phyloP scores from a whole-genome alignment of 1,284 basidiomycete genomes.

The Leccinum angustisporum region DNA sequence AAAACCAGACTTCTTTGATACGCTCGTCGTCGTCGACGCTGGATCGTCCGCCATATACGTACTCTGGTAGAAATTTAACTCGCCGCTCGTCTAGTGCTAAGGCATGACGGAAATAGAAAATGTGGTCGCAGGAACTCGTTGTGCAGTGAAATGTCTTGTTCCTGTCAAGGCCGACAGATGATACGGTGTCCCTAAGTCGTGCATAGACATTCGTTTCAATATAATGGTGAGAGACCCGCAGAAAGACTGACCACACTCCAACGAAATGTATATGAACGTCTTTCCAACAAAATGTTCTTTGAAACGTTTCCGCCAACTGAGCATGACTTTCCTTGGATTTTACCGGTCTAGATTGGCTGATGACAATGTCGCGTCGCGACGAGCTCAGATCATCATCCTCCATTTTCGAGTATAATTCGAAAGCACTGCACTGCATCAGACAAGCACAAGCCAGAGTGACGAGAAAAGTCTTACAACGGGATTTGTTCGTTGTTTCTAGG shows the following conservation, averaged over 20 bases:
- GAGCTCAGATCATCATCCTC: slow-evolving; percentile 14
- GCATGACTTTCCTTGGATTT: slow-evolving; percentile 13
- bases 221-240: not conserved
- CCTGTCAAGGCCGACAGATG: slow-evolving; percentile 35
- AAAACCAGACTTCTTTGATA: slow-evolving; percentile 39
- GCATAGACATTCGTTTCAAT: not conserved
- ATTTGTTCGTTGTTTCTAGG: too few species aligned
- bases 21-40: slow-evolving; percentile 9
- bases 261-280: slow-evolving; percentile 37
- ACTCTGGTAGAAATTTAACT: slow-evolving; percentile 43
- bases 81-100: slow-evolving; percentile 41
- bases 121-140: slow-evolving; percentile 27
- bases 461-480: too few species aligned
- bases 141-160: slow-evolving; percentile 30
- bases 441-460: too few species aligned
- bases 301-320: slow-evolving; percentile 27
- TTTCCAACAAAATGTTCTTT: slow-evolving; percentile 27
- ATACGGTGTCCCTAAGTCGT: slow-evolving; percentile 32
- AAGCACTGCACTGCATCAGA: slow-evolving; percentile 6
- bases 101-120: slow-evolving; percentile 35
- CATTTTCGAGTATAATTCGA: slow-evolving; percentile 30
- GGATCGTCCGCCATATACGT: slow-evolving; percentile 30
- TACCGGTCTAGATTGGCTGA: slow-evolving; percentile 13
- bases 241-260: slow-evolving; percentile 35
- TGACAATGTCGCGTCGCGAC: slow-evolving; percentile 6